Evolutionary conservation across 352 stramenopile species (phyloP).

Genomic region (Bremia lactucae): DNA sequence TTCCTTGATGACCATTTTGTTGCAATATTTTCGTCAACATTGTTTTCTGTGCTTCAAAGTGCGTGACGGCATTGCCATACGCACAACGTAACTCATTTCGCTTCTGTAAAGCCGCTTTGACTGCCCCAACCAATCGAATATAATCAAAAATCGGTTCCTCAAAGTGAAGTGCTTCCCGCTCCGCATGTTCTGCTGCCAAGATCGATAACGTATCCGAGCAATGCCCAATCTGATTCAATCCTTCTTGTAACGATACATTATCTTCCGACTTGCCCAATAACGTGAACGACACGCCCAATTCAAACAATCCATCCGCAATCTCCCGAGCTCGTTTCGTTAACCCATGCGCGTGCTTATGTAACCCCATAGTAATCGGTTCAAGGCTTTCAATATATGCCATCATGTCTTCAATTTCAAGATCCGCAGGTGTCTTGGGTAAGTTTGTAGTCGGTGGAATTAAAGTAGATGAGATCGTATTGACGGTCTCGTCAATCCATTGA

Average conservation of each 20-base stretch:
- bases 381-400: constrained; percentile 92
- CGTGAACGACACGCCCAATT: constrained; percentile 94
- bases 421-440: constrained; percentile 81
- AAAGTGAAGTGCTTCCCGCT: constrained; percentile 88
- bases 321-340: constrained; percentile 91
- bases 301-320: constrained; percentile 93
- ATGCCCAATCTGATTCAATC: constrained; percentile 86
- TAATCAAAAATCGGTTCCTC: constrained; percentile 95
- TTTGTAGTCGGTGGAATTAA: constrained; percentile 37
- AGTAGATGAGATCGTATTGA: constrained; percentile 73
- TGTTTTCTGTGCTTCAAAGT: constrained; percentile 80
- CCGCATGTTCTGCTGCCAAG: constrained; percentile 87
- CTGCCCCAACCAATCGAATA: constrained; percentile 91
- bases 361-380: constrained; percentile 91
- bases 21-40: constrained; percentile 56
- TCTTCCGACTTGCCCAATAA: constrained; percentile 91
- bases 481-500: constrained; percentile 83
- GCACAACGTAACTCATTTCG: constrained; percentile 87
- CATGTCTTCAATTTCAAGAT: constrained; percentile 93
- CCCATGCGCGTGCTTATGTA: constrained; percentile 89
- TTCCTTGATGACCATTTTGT: constrained; percentile 31
- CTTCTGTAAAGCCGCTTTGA: constrained; percentile 89
- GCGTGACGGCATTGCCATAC: constrained; percentile 77
- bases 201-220: constrained; percentile 89
- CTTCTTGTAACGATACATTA: constrained; percentile 86